Evolutionary conservation across 2,329 filamentous ascomycete genomes (phyloP).

Genomic region (Coniella lustricola): DNA sequence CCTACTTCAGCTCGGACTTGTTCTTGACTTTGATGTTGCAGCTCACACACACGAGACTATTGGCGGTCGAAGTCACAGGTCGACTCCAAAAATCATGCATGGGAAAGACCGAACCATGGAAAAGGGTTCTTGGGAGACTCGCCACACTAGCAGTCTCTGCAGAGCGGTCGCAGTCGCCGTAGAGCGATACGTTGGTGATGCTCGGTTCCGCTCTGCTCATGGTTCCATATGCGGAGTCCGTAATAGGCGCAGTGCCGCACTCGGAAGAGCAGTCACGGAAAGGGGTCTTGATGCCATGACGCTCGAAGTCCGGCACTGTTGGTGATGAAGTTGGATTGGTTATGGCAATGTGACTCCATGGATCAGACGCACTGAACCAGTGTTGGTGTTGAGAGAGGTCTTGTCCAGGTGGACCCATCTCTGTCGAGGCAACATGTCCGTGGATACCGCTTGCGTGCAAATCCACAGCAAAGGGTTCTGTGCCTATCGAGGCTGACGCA

Average conservation of each 20-base stretch:
- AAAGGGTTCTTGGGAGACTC: constrained; percentile 27
- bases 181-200: constrained; percentile 36
- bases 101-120: constrained; percentile 12
- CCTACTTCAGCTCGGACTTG: constrained; percentile 50
- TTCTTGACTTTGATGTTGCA: constrained; percentile 41
- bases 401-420: constrained; percentile 1
- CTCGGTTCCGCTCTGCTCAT: constrained; percentile 34
- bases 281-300: background rate
- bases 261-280: constrained; percentile 14
- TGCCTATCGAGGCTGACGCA: background rate
- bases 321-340: background rate
- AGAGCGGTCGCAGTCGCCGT: constrained; percentile 34
- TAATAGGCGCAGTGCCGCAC: constrained; percentile 24
- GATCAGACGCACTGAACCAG: constrained; percentile 2
- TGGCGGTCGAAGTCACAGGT: background rate
- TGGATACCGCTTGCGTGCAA: constrained; percentile 1
- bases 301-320: background rate
- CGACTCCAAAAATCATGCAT: constrained; percentile 10
- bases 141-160: constrained; percentile 33
- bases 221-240: constrained; percentile 42
- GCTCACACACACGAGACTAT: constrained; percentile 27
- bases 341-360: constrained; percentile 12
- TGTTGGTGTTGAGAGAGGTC: background rate
- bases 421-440: background rate
- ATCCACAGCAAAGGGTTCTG: constrained; percentile 5